These are phyloP conservation scores for Claviceps capensis DNA, from an alignment of 2,329 filamentous ascomycete genomes.

Conservation along the genomic window DNA sequence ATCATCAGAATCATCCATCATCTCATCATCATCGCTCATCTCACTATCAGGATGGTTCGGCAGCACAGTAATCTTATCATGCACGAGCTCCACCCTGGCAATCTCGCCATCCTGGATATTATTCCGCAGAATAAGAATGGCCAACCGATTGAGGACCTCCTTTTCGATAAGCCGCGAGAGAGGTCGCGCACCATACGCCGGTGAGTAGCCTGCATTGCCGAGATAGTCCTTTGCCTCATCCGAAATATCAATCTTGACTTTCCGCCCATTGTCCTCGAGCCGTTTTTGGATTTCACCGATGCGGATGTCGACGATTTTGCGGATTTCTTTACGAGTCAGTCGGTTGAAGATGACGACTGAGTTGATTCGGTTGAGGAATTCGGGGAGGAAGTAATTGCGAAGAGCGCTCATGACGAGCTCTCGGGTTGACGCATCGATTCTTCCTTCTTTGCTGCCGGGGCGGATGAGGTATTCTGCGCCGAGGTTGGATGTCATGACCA, in stretches of 20 bases:
- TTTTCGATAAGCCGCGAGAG: constrained; percentile 86
- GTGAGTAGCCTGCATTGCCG: constrained; percentile 81
- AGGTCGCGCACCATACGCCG: constrained; percentile 85
- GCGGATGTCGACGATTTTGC: constrained; percentile 88
- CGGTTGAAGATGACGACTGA: constrained; percentile 98
- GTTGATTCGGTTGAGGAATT: constrained; percentile 97
- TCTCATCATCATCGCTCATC: constrained; percentile 51
- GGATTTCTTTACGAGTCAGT: constrained; percentile 76
- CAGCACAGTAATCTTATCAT: constrained; percentile 67
- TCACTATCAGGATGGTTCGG: constrained; percentile 63
- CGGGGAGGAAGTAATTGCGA: constrained; percentile 91
- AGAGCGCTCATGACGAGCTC: constrained; percentile 86
- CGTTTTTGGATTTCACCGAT: constrained; percentile 83
- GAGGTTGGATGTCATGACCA: constrained; percentile 97
- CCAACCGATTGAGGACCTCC: constrained; percentile 87
- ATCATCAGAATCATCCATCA: constrained; percentile 60
- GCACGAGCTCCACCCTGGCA: constrained; percentile 64
- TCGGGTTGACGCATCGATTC: constrained; percentile 70
- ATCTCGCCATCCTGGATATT: constrained; percentile 74
- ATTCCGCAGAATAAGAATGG: constrained; percentile 79
- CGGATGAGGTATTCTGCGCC: constrained; percentile 88
- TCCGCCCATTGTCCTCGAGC: constrained; percentile 70
- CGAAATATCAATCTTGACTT: constrained; percentile 70
- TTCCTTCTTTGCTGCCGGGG: constrained; percentile 63
- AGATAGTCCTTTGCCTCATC: constrained; percentile 87